Evolutionary conservation across 179 eudicot species (phyloP), one percentile per base, ranked within the genome.

Genomic region (Vitellaria paradoxa): DNA sequence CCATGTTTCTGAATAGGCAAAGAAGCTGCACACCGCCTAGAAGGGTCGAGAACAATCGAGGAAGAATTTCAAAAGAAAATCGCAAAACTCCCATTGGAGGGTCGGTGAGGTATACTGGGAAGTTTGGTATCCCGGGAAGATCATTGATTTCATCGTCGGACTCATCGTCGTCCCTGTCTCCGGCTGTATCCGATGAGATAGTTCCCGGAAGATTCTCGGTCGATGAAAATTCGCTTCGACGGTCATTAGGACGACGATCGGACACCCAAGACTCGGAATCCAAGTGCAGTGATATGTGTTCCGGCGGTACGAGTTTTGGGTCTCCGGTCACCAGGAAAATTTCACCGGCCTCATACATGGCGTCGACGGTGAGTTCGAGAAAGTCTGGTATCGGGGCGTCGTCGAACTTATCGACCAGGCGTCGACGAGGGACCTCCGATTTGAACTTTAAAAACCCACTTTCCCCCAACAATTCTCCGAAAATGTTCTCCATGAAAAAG

Each of bases 31-130:
- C 73, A 0, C 88, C 82, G 76, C 76, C 76, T 26, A 80, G 76
- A 42, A 75, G 86, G 73, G 82, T 81, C 47, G 88, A 79, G 21
- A 83, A 70, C 2, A 18, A n/a, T 5, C 37, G 11, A 7, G 23
- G 30, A 20, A 68, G 23, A 40, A 73, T 14, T 42, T 46, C 68
- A 0, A 84, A 82, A 66, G 90, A 89, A 53, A 85, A 85, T 84
- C 82, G 76, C 21, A 86, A 76, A 60, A 79, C 86, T 9, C 5
- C 73, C 0, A 83, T 86, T 4, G 89, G 91, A 17, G 86, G 86
- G 12, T 86, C 91, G 26, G 86, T 79, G 86, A 59, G 89, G 21
- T 84, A 82, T 45, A 66, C 85, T 1, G 84, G 85, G 17, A 85
- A 83, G 55, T 55, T 83, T 9, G 68, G 47, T 15, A 80, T 81